Percentiles rank a stretch among this genome's conserved stretches.
Evolutionary conservation across 2,329 filamentous ascomycete species (phyloP).

Genomic region (Laburnicola sp.): DNA sequence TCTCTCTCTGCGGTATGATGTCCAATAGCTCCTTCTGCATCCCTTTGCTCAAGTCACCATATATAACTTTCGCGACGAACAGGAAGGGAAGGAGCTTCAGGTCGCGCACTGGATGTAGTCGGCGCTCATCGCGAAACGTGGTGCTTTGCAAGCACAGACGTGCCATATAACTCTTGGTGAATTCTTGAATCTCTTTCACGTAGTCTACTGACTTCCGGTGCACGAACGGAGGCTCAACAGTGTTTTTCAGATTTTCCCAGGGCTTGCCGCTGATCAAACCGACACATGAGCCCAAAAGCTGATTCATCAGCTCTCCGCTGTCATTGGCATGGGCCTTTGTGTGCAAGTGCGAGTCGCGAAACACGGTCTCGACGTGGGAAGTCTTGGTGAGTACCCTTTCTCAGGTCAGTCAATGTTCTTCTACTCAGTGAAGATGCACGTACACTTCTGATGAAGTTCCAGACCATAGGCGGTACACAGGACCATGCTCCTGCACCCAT

Average conservation of each 20-base stretch:
- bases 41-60: constrained; percentile 36
- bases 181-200: constrained; percentile 6
- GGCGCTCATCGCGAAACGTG: constrained; percentile 10
- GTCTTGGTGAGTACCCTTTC: constrained; percentile 20
- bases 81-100: constrained; percentile 46
- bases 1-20: constrained; percentile 34
- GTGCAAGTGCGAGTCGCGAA: constrained; percentile 52
- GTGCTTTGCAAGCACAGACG: background rate
- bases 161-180: constrained; percentile 7
- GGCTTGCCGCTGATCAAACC: constrained; percentile 45
- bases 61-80: constrained; percentile 46
- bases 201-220: constrained; percentile 6
- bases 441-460: constrained; percentile 49
- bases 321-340: constrained; percentile 49
- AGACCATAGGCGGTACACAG: constrained; percentile 43
- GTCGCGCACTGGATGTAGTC: constrained; percentile 33
- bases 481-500: constrained; percentile 44
- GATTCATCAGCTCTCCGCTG: constrained; percentile 46
- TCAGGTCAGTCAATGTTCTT: background rate
- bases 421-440: constrained; percentile 10
- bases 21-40: constrained; percentile 27
- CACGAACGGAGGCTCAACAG: constrained; percentile 26
- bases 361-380: constrained; percentile 33
- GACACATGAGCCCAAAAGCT: constrained; percentile 50
- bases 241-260: constrained; percentile 33